Base-by-base conservation (phyloP, 1,284 basidiomycete genomes). In the Farysia itapuensis region DNA sequence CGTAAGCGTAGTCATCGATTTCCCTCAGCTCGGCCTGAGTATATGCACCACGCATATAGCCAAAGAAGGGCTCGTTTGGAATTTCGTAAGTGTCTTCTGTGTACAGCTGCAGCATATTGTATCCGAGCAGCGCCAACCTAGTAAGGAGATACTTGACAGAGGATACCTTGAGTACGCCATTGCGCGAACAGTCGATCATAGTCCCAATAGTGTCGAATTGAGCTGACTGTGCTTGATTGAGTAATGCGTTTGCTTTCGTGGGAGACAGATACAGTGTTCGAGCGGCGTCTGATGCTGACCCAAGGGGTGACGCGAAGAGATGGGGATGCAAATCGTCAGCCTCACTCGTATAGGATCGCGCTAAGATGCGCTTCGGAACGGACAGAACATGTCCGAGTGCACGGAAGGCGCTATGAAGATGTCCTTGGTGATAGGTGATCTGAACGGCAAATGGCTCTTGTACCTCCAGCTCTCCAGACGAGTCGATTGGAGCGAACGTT, bases 171-270 rank as follows among this genome's bases (percentile, higher is more conserved):
- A 78, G 60, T 0, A 78, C 77, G 13, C 77, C 77, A 35, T 78
- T 78, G 8, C 77, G 53, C 22, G 73, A 76, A 40, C 77, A 78
- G 53, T 78, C 77, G 35, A 78, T 73, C 77, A 78, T 78, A 39
- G 77, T 72, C 4, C 77, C 72, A n/a, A 74, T 44, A 7, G 61
- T 71, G 8, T 57, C 40, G 43, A 68, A 72, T 35, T 57, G 45
- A 4, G 54, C 39, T 5, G 24, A 45, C 20, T 67, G 52, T 4
- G 20, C 29, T n/a, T 46, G 20, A 37, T 61, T 61, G 38, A 61
- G 52, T 4, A 39, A 33, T 3, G n/a, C 12, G 24, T 56, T 14
- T 2, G 58, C 58, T 13, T 15, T 5, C 4, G 14, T 8, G 7
- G 58, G 51, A 1, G 40, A 61, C 18, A 61, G 39, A 11, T 22